phyloP scores from a whole-genome alignment of 2,329 filamentous ascomycete species.

The Rutstroemia sp. region DNA sequence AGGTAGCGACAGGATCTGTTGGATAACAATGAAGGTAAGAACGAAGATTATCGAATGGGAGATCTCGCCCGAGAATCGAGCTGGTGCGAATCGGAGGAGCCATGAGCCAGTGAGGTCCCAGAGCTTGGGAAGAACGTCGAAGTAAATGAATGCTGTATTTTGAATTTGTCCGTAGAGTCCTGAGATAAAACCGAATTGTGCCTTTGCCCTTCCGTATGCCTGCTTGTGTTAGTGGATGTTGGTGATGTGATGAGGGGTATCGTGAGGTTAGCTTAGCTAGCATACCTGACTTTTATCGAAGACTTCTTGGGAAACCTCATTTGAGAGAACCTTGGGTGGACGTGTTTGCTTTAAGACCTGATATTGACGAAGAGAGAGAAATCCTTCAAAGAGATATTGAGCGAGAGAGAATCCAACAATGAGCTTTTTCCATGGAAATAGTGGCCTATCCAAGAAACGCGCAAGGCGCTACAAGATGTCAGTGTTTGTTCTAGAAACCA shows the following conservation, averaged over 20 bases:
- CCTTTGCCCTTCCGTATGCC: slow-evolving; percentile 93
- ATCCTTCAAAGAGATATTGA: slow-evolving; percentile 84
- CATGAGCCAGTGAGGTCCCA: slow-evolving; percentile 76
- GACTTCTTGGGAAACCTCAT: slow-evolving; percentile 81
- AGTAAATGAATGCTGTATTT: slow-evolving; percentile 83
- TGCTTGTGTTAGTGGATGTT: slow-evolving; percentile 28
- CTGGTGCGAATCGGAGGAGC: slow-evolving; percentile 67
- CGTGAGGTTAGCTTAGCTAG: not conserved
- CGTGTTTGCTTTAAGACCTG: slow-evolving; percentile 71
- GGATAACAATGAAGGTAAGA: slow-evolving; percentile 75
- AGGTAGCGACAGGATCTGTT: slow-evolving; percentile 72
- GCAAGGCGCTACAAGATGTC: slow-evolving; percentile 56
- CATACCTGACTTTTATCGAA: slow-evolving; percentile 85
- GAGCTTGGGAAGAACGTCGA: slow-evolving; percentile 81
- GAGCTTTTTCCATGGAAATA: slow-evolving; percentile 96
- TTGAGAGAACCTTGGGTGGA: slow-evolving; percentile 77
- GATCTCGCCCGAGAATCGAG: slow-evolving; percentile 82
- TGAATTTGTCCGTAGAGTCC: slow-evolving; percentile 81
- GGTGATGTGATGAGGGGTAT: slow-evolving; percentile 1
- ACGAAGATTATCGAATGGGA: slow-evolving; percentile 89
- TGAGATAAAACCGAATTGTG: slow-evolving; percentile 76
- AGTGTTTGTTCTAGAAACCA: slow-evolving; percentile 1
- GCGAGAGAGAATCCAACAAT: slow-evolving; percentile 91
- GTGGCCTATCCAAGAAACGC: slow-evolving; percentile 77
- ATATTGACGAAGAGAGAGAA: slow-evolving; percentile 86